These are phyloP conservation scores for Yamagishiella unicocca DNA, from an alignment of 139 green algal species.

Conservation along the genomic window DNA sequence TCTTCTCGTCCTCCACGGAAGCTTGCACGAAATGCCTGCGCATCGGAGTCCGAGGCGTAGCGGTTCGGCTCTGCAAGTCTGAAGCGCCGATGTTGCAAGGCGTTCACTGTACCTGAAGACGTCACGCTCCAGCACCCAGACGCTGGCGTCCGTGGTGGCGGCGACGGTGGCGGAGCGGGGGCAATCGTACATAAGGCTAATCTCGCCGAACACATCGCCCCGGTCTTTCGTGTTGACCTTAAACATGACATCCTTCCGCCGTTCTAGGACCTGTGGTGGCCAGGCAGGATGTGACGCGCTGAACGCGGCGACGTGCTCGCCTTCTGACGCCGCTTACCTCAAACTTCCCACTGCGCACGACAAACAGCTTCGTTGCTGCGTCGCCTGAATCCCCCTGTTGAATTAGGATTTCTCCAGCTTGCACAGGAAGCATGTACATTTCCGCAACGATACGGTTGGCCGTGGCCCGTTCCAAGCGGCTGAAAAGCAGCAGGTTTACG, in stretches of 20 bases:
- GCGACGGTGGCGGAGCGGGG: constrained; percentile 91
- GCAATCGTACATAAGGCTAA: constrained; percentile 81
- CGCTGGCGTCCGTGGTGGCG: constrained; percentile 81
- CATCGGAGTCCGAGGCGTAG: background rate
- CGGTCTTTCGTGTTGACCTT: constrained; percentile 71
- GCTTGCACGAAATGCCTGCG: constrained; percentile 82
- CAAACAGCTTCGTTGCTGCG: constrained; percentile 90
- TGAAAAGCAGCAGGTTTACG: constrained; percentile 89
- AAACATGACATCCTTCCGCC: constrained; percentile 65
- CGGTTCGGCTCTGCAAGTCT: background rate
- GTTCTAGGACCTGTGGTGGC: constrained; percentile 65
- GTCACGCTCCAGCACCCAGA: constrained; percentile 93
- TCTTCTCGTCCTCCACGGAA: constrained; percentile 69
- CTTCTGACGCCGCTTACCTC: constrained; percentile 75
- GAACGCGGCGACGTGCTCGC: background rate
- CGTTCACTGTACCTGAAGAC: constrained; percentile 75
- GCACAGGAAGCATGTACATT: constrained; percentile 60
- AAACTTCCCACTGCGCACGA: constrained; percentile 93
- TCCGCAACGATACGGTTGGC: constrained; percentile 74
- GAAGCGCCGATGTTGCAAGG: background rate
- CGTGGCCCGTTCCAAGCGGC: constrained; percentile 70
- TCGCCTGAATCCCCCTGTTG: constrained; percentile 90
- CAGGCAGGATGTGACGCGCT: background rate
- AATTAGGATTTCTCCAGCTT: constrained; percentile 91
- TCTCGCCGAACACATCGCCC: constrained; percentile 72